Base-by-base conservation (phyloP, 495 filamentous ascomycete genomes). In the Aspergillus panamensis region DNA sequence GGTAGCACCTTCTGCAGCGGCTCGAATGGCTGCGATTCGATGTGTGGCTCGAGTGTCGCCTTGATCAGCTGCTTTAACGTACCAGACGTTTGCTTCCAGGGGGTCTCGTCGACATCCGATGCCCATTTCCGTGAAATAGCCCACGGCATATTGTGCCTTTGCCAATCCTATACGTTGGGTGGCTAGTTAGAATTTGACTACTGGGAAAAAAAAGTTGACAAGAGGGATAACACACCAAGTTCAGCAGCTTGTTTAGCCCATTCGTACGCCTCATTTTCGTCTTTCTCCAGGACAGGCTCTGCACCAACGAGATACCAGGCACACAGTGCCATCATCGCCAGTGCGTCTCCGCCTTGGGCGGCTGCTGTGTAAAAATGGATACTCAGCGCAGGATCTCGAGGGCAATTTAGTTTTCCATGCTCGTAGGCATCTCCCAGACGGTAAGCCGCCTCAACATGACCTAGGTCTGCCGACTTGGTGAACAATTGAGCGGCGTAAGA, bases 251-350 rank as follows among this genome's bases (percentile, higher is more conserved):
- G 86, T 69, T 82, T 80, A 25, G 94, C 94, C 94, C 94, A 99
- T 69, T 96, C 92, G 68, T 93, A 97, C 3, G 94, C 94, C 71
- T 99, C 94, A 51, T 87, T 86, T 71, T 97, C 95, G 61, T 97
- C 92, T 71, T 92, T 96, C 55, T 95, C 91, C 29, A 99, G 74
- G 16, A 97, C 84, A 0, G 94, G 94, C 64, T 92, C 89, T 8
- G 94, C 95, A 1, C 94, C 94, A 8, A 97, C 89, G 72, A 99
- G 86, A 70, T 97, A 99, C 94, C 94, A 99, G 13, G 94, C 94
- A 68, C 94, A 97, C 20, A 99, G 80, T 16, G 91, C 92, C 92
- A 99, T 96, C 93, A 96, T 96, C n/a, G 92, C 94, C 42, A 87
- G 79, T 0, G 91, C 79, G 69, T 96, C 89, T 1, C 89, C 90